Evolutionary conservation across 2,329 filamentous ascomycete genomes (phyloP).

Genomic region (Aspergillus japonicus): DNA sequence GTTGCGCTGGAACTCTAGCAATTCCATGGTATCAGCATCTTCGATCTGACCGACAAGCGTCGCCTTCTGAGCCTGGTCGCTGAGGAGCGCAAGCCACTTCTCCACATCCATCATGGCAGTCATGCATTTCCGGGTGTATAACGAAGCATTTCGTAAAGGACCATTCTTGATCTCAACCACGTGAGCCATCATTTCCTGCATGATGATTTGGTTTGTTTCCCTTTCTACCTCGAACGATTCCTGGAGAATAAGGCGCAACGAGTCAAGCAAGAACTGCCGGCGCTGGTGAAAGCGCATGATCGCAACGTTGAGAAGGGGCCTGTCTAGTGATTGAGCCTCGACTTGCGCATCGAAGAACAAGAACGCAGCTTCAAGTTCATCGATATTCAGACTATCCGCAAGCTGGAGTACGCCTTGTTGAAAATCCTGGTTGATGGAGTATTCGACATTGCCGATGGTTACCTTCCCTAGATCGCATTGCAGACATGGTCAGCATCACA

Average conservation of each 20-base stretch:
- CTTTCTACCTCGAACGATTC: constrained; percentile 63
- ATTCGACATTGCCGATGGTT: constrained; percentile 69
- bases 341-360: constrained; percentile 72
- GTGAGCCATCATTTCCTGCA: constrained; percentile 56
- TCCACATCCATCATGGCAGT: constrained; percentile 74
- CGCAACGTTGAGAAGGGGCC: constrained; percentile 72
- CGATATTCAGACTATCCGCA: constrained; percentile 83
- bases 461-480: constrained; percentile 64
- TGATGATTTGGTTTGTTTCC: constrained; percentile 53
- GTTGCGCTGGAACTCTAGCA: constrained; percentile 73
- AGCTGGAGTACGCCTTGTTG: constrained; percentile 77
- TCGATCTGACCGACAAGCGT: constrained; percentile 69
- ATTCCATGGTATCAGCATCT: constrained; percentile 67
- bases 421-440: constrained; percentile 81
- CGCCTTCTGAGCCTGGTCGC: constrained; percentile 72
- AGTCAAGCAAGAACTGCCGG: constrained; percentile 78
- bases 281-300: constrained; percentile 87
- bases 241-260: constrained; percentile 74
- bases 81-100: constrained; percentile 70
- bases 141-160: constrained; percentile 52
- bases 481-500: constrained; percentile 19
- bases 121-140: constrained; percentile 73
- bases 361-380: constrained; percentile 80
- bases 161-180: constrained; percentile 59
- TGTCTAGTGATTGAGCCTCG: constrained; percentile 66